Evolutionary conservation across 108 stramenopile species (phyloP), one percentile per base, ranked within the genome.

Genomic region (Nitzschia sp.): DNA sequence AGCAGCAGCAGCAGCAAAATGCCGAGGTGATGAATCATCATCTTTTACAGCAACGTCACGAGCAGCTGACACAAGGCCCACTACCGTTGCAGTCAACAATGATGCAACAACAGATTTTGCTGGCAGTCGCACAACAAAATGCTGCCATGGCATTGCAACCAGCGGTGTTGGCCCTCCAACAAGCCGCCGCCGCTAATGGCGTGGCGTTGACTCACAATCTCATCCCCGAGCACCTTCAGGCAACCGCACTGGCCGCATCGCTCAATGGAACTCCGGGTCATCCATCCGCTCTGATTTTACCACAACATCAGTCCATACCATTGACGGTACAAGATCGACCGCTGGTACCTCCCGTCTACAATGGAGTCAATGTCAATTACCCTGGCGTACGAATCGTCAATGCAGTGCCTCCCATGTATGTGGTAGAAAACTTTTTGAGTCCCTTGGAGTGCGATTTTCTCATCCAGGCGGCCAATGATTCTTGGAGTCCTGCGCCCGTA

Each of bases 351-450:
- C 90, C 89, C 26, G 80, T 89, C 27, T 95, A 86, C 85, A 95
- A 91, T 59, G 94, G 94, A 3, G 79, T 95, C 84, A 95, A 95
- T 71, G 84, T 89, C 21, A 74, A 82, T 49, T 92, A 92, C 75
- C 94, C 94, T 13, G 85, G 85, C 15, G 64, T 86, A 15, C 78
- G 69, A 26, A 46, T 89, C 27, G 65, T 95, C 0, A 71, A 85
- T 58, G 38, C 76, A 18, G 70, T 73, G 45, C 94, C 94, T n/a
- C 94, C 94, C 33, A 71, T 95, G 9, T 95, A 81, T 66, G 69
- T 71, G 26, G 87, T 95, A 3, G 76, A 88, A 32, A 78, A 93
- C 53, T 95, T 95, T 68, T 72, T 95, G 60, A 79, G 87, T 17
- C 80, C 86, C 2, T 76, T 71, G 17, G 92, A 95, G 66, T 95